A percentile compares a stretch with the other conserved stretches of the same genome.
These are phyloP conservation scores for Pyrenophora tritici-repentis DNA, from an alignment of 2,329 filamentous ascomycete genomes.

Conservation along the genomic window DNA sequence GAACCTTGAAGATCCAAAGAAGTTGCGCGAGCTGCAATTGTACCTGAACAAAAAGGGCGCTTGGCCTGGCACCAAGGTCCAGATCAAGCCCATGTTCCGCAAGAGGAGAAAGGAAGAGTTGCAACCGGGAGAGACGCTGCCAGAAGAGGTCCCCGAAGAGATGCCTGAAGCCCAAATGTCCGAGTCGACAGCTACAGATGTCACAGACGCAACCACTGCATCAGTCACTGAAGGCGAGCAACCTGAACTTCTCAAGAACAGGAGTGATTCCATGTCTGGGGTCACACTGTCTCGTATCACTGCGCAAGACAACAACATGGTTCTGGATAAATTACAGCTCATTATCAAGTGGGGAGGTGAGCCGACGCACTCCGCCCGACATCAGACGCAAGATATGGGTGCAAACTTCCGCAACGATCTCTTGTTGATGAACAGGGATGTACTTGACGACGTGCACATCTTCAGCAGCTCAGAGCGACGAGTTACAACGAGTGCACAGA, in stretches of 20 bases:
- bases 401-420: slow-evolving; percentile 96
- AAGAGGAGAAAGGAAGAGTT: slow-evolving; percentile 75
- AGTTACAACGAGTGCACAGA: slow-evolving; percentile 94
- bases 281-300: slow-evolving; percentile 93
- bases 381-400: slow-evolving; percentile 93
- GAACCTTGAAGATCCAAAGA: slow-evolving; percentile 81
- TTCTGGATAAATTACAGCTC: slow-evolving; percentile 93
- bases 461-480: slow-evolving; percentile 95
- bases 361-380: slow-evolving; percentile 94
- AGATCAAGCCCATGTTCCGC: slow-evolving; percentile 99
- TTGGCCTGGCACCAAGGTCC: slow-evolving; percentile 95
- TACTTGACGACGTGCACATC: slow-evolving; percentile 88
- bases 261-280: slow-evolving; percentile 82
- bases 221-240: slow-evolving; percentile 15
- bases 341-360: slow-evolving; percentile 99
- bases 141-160: slow-evolving; percentile 40
- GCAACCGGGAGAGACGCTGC: slow-evolving; percentile 36
- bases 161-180: slow-evolving; percentile 33
- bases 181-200: slow-evolving; percentile 23
- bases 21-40: slow-evolving; percentile 83
- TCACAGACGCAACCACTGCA: slow-evolving; percentile 28
- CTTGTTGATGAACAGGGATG: slow-evolving; percentile 87
- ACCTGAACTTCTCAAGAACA: slow-evolving; percentile 33
- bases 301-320: slow-evolving; percentile 87
- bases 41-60: slow-evolving; percentile 90